Evolutionary conservation across 352 stramenopile genomes (phyloP), one percentile per base, ranked within the genome.

Genomic region (Phytophthora podocarpi): DNA sequence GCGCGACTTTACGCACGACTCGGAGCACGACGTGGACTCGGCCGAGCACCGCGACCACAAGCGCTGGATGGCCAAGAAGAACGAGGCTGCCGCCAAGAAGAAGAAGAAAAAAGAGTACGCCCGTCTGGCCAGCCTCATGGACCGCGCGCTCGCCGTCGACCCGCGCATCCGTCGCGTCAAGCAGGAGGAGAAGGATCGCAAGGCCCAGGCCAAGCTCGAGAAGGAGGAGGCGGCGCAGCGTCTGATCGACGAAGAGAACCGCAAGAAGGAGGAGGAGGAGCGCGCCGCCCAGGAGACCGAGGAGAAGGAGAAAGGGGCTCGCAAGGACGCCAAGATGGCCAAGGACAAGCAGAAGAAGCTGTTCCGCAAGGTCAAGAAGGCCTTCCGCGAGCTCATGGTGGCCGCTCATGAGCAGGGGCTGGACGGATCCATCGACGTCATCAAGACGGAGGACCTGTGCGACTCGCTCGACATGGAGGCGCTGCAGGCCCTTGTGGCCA

Each of bases 71-170:
- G 84, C 84, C 46, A 94, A 94, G 78, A 94, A 94, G 78, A 94
- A 94, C 71, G 85, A 94, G 58, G 71, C 62, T 5, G 82, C 78
- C 0, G 83, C 82, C 47, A 94, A 94, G 82, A 94, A 94, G 80
- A 90, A 88, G 76, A 94, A 94, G 83, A 94, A 94, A 67, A 82
- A 88, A 67, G 85, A 94, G 70, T 94, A 94, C 73, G 76, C 74
- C 13, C 85, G 85, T 71, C 78, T 94, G 0, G 83, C 83, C 42
- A 89, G 77, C 59, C 74, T 94, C 12, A 83, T 94, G 36, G 85
- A 94, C 73, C 83, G 85, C 53, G 85, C 85, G 15, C 70, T 90
- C 42, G 81, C 85, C 21, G 76, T 69, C 23, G 85, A 94, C 48
- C 85, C 85, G 42, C 85, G 85, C 15, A 90, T 94, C 51, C 82